A percentile compares a stretch with the other conserved stretches of the same genome.
phyloP scores from a whole-genome alignment of 495 filamentous ascomycete genomes.

The Neurospora sp. region DNA sequence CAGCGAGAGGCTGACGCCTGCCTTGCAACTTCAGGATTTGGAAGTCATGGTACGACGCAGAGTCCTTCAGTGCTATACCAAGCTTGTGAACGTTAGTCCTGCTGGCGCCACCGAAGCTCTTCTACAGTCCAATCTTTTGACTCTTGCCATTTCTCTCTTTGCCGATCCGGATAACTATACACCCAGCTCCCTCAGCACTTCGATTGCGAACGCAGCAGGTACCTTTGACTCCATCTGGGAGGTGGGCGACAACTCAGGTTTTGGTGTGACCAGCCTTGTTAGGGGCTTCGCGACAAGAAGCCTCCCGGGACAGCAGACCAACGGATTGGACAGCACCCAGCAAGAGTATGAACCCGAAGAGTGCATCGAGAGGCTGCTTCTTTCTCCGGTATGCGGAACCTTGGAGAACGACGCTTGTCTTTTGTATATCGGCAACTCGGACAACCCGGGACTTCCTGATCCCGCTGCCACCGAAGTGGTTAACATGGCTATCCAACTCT shows the following conservation, averaged over 20 bases:
- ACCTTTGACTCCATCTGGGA: slow-evolving; percentile 94
- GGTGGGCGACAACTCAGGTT: slow-evolving; percentile 85
- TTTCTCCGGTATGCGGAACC: slow-evolving; percentile 70
- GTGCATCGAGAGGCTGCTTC: slow-evolving; percentile 55
- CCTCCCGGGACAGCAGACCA: slow-evolving; percentile 60
- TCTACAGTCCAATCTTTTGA: slow-evolving; percentile 84
- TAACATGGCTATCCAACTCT: slow-evolving; percentile 84
- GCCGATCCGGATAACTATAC: slow-evolving; percentile 85
- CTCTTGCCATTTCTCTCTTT: slow-evolving; percentile 84
- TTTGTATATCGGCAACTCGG: slow-evolving; percentile 53
- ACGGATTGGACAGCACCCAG: slow-evolving; percentile 45
- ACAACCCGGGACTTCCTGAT: slow-evolving; percentile 46
- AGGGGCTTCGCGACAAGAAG: slow-evolving; percentile 62
- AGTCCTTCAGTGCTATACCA: slow-evolving; percentile 89
- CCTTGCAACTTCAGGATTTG: slow-evolving; percentile 83
- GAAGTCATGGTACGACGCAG: slow-evolving; percentile 88
- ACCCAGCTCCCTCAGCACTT: slow-evolving; percentile 75
- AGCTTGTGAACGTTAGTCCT: slow-evolving; percentile 77
- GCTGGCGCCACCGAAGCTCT: slow-evolving; percentile 71
- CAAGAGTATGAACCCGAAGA: slow-evolving; percentile 56
- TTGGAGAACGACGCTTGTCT: slow-evolving; percentile 83
- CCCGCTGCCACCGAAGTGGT: slow-evolving; percentile 89
- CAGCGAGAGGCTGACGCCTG: slow-evolving; percentile 70
- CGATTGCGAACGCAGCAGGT: slow-evolving; percentile 83
- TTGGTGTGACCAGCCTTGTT: slow-evolving; percentile 80